These are phyloP conservation scores for Saposhnikovia divaricata DNA, from an alignment of 129 eudicot species.

Conservation along the genomic window DNA sequence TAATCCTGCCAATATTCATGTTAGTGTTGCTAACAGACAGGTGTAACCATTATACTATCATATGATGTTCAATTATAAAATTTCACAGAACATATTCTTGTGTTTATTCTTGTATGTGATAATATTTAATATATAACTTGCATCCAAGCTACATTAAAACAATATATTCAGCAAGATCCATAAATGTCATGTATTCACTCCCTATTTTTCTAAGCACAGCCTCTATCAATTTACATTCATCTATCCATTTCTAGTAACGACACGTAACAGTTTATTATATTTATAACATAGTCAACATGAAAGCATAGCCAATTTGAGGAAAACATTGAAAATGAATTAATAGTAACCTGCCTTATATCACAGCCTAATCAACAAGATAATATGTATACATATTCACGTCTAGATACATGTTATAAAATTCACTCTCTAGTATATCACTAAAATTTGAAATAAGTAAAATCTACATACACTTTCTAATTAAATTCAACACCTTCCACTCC, in stretches of 20 bases:
- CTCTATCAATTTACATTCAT: neutral
- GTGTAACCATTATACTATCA: neutral
- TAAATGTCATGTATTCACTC: neutral
- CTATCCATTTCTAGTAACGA: neutral
- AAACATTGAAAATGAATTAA: neutral
- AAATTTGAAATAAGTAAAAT: neutral
- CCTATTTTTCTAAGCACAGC: neutral
- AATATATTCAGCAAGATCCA: neutral
- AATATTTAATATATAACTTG: neutral
- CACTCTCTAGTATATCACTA: neutral
- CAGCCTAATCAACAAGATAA: neutral
- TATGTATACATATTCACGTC: neutral
- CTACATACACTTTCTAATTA: neutral
- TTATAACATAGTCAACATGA: neutral
- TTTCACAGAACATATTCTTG: neutral
- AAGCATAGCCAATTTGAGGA: neutral
- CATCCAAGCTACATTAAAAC: neutral
- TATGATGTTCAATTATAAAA: neutral
- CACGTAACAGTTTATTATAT: neutral
- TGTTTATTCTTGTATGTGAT: neutral
- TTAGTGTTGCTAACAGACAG: neutral
- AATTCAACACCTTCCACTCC: neutral
- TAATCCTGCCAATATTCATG: conserved; percentile 24
- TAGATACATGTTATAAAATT: no score
- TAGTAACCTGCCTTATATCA: neutral